phyloP scores from a whole-genome alignment of 164 flowering plant genomes.

The Hamamelis virginiana region DNA sequence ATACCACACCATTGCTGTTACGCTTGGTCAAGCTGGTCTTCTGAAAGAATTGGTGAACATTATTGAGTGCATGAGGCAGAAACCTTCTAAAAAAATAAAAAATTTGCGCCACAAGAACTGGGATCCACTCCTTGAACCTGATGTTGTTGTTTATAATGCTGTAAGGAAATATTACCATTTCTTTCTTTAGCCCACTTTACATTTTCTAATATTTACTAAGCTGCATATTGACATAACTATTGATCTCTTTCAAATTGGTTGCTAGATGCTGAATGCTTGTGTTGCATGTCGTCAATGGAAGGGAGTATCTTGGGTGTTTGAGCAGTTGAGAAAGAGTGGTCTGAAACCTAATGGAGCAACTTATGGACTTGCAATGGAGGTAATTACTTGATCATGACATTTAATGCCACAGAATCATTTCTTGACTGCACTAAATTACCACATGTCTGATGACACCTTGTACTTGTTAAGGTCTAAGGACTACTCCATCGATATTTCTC shows the following conservation, averaged over 20 bases:
- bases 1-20: slow-evolving; percentile 76
- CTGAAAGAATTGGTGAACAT: slow-evolving; percentile 65
- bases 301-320: slow-evolving; percentile 91
- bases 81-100: slow-evolving; percentile 49
- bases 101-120: slow-evolving; percentile 59
- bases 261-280: slow-evolving; percentile 89
- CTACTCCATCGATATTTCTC: too few species aligned
- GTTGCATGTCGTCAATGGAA: slow-evolving; percentile 76
- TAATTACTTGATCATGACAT: slow-evolving; percentile 24
- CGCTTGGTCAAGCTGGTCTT: slow-evolving; percentile 94
- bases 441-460: too few species aligned
- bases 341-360: slow-evolving; percentile 83
- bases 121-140: slow-evolving; percentile 90
- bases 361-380: slow-evolving; percentile 99
- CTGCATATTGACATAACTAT: slow-evolving; percentile 2
- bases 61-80: slow-evolving; percentile 75
- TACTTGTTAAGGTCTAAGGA: too few species aligned
- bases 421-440: too few species aligned
- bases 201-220: not conserved
- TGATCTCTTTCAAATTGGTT: slow-evolving; percentile 14
- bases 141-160: slow-evolving; percentile 85
- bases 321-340: slow-evolving; percentile 68
- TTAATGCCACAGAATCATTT: not conserved
- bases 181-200: slow-evolving; percentile 2
- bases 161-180: slow-evolving; percentile 44